A percentile compares a stretch with the other conserved stretches of the same genome.
phyloP scores from a whole-genome alignment of 2,329 filamentous ascomycete genomes.

The Zymoseptoria passerinii region DNA sequence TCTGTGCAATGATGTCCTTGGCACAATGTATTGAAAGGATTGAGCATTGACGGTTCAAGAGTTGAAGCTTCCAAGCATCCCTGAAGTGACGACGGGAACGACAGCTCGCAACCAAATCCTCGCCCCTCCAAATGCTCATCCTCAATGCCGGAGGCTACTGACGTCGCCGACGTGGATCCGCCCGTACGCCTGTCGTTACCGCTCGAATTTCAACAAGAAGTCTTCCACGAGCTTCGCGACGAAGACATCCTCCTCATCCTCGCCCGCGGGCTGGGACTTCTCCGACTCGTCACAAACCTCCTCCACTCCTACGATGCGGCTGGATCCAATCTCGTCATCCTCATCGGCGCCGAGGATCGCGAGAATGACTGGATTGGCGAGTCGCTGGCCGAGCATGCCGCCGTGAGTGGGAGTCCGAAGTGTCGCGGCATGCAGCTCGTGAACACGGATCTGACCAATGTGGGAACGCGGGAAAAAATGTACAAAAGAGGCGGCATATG shows the following conservation, averaged over 20 bases:
- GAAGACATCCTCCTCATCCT: constrained; percentile 93
- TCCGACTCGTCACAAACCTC: constrained; percentile 89
- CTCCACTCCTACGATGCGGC: constrained; percentile 95
- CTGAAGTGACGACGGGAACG: too few species aligned
- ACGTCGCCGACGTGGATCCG: constrained; percentile 10
- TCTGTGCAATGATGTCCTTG: too few species aligned
- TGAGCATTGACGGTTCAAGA: neutral
- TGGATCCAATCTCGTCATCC: constrained; percentile 81
- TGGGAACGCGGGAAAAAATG: constrained; percentile 80
- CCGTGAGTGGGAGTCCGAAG: constrained; percentile 72
- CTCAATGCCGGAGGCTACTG: neutral
- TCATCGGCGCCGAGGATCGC: constrained; percentile 82
- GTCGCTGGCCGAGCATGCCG: constrained; percentile 88
- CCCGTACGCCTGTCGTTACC: constrained; percentile 77
- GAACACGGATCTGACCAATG: constrained; percentile 88
- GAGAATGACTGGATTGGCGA: constrained; percentile 98
- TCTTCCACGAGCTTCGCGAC: constrained; percentile 80
- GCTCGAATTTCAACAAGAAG: constrained; percentile 84
- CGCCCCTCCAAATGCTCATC: neutral
- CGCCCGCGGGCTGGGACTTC: constrained; percentile 81
- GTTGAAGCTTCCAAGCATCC: neutral
- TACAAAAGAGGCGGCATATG: constrained; percentile 85
- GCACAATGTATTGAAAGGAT: too few species aligned
- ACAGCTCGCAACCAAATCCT: neutral
- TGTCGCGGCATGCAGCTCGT: constrained; percentile 82